Evolutionary conservation across 768 basidiomycete genomes (phyloP).

Genomic region (Tricholoma sp.): DNA sequence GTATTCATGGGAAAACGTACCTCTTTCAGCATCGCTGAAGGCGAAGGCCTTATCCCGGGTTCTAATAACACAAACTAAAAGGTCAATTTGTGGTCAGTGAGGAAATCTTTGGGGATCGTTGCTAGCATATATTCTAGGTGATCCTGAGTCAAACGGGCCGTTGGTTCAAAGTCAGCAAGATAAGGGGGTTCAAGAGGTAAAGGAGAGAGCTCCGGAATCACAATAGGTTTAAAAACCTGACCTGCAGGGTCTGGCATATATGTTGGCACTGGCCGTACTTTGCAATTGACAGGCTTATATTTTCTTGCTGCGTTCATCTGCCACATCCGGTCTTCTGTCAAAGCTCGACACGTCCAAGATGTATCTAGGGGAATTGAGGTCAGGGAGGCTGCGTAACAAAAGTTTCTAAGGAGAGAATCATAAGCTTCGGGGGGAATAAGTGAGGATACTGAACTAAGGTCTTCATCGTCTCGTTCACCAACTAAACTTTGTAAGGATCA

Average conservation of each 20-base stretch:
- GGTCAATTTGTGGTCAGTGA: conserved; percentile 11
- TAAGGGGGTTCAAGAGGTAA: conserved; percentile 6
- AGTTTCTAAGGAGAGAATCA: conserved; percentile 1
- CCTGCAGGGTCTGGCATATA: too few relatives aligned
- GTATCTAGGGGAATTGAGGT: too few relatives aligned
- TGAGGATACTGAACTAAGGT: conserved; percentile 2
- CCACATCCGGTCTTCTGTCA: too few relatives aligned
- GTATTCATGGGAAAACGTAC: too few relatives aligned
- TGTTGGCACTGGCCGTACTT: too few relatives aligned
- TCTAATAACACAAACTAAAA: conserved; percentile 13
- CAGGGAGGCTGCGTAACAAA: too few relatives aligned
- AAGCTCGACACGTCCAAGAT: too few relatives aligned
- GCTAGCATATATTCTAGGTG: conserved; percentile 10
- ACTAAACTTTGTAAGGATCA: conserved; percentile 5
- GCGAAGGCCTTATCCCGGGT: conserved; percentile 10
- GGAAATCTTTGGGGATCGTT: conserved; percentile 2
- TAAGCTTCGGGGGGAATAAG: conserved; percentile 9
- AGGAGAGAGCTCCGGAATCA: conserved; percentile 3
- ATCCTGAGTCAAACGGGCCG: conserved; percentile 7
- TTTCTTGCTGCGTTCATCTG: too few relatives aligned
- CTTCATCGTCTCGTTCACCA: conserved; percentile 4
- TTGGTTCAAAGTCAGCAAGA: conserved; percentile 5
- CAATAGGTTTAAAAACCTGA: conserved; percentile 4
- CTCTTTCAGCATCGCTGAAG: conserved; percentile 14
- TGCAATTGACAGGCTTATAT: too few relatives aligned